A percentile compares a stretch with the other conserved stretches of the same genome.
Conservation (phyloP, 768 basidiomycete species). For the Mycena sanguinolenta region DNA sequence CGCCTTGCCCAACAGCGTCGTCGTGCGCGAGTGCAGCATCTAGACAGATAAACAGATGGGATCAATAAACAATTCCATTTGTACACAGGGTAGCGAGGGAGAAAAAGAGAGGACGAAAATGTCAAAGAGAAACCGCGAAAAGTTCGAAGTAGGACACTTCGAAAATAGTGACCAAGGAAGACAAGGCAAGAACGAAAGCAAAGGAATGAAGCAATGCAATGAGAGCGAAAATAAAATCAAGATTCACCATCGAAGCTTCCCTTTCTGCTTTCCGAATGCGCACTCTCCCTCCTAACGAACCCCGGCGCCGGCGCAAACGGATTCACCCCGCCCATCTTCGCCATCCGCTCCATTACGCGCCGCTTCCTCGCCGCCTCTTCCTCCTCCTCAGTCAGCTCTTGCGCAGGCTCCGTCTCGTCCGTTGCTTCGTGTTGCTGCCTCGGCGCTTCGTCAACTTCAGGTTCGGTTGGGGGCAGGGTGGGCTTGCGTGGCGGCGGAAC, state of each 20-base stretch:
- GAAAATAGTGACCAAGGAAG: too few species aligned
- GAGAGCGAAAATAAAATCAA: constrained; percentile 43
- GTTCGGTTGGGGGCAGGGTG: constrained; percentile 18
- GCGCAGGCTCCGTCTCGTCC: background rate
- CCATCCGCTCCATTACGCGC: constrained; percentile 69
- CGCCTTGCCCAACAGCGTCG: background rate
- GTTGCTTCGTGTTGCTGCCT: background rate
- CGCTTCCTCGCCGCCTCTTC: constrained; percentile 68
- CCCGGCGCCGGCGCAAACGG: constrained; percentile 60
- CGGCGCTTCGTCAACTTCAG: constrained; percentile 33
- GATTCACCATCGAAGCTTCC: constrained; percentile 52
- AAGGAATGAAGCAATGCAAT: constrained; percentile 7
- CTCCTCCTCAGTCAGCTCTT: constrained; percentile 6
- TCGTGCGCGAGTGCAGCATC: constrained; percentile 7
- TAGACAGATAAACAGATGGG: constrained; percentile 21
- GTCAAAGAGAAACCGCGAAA: background rate
- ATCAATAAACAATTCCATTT: constrained; percentile 30
- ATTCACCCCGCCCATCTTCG: constrained; percentile 67
- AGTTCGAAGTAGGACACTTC: too few species aligned
- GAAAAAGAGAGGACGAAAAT: background rate
- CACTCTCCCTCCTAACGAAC: constrained; percentile 25
- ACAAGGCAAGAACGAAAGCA: background rate
- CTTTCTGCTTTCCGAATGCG: constrained; percentile 21
- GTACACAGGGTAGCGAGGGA: constrained; percentile 12
- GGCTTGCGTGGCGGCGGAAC: constrained; percentile 40